Conservation (phyloP, 208 protist genomes). For the Trichomonas gallinae region DNA sequence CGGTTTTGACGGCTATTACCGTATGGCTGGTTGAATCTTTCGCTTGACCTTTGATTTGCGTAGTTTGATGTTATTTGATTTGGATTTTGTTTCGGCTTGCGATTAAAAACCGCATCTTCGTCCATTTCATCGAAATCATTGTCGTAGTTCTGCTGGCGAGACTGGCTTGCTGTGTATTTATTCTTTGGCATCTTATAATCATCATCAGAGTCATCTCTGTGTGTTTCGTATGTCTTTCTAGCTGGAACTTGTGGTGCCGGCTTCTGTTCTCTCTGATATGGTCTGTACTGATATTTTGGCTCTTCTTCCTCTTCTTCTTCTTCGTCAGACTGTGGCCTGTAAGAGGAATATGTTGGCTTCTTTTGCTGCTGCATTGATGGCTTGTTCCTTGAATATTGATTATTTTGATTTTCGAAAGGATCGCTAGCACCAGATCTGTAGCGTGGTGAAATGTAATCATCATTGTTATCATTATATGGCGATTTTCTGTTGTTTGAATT, state of each 20-base stretch:
- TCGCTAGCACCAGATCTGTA: no score
- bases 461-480: no score
- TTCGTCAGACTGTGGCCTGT: neutral
- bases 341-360: neutral
- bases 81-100: neutral
- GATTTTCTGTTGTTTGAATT: no score
- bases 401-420: no score
- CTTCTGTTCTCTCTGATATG: no score
- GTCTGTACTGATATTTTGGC: neutral
- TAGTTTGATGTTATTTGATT: neutral
- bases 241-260: no score
- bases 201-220: neutral
- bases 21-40: neutral
- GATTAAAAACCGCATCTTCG: neutral
- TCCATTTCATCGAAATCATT: no score
- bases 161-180: neutral
- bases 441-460: no score
- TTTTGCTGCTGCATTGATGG: neutral
- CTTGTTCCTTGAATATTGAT: neutral
- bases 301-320: neutral
- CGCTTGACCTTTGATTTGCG: neutral
- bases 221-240: neutral
- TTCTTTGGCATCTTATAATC: neutral
- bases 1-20: neutral
- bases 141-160: no score